A percentile compares a stretch with the other conserved stretches of the same genome.
Evolutionary conservation across 345 rosid genomes (phyloP).

Genomic region (Diplotaxis tenuifolia): DNA sequence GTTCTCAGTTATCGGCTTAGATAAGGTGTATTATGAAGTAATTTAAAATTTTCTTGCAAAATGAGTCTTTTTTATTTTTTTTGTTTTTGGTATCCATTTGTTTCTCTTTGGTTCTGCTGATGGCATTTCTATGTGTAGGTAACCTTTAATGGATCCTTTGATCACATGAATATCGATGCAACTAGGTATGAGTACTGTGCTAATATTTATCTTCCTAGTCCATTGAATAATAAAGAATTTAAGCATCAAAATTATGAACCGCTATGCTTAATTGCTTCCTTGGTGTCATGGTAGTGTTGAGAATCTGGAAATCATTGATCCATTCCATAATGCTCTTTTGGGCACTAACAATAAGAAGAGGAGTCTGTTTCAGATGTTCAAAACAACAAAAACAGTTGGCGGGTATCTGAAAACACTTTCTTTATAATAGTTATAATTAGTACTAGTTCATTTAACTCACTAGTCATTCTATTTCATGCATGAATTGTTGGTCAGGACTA

Average conservation of each 20-base stretch:
- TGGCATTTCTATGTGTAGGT: constrained; percentile 47
- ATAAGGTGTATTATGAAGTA: constrained; percentile 3
- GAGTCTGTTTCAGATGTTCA: constrained; percentile 92
- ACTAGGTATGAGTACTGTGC: constrained; percentile 57
- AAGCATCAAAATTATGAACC: not conserved
- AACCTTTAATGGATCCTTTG: constrained; percentile 94
- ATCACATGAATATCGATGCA: constrained; percentile 94
- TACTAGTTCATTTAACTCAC: not conserved
- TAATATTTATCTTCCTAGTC: constrained; percentile 13
- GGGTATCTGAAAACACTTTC: constrained; percentile 52
- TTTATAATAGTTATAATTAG: constrained; percentile 3
- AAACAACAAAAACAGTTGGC: constrained; percentile 93
- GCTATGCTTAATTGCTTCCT: constrained; percentile 21
- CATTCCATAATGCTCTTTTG: constrained; percentile 72
- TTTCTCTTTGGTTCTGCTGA: constrained; percentile 17
- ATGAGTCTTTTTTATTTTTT: not conserved
- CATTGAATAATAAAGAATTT: not conserved
- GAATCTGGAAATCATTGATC: constrained; percentile 90
- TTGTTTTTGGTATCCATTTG: not conserved
- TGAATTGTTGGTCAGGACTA: constrained; percentile 62
- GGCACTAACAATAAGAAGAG: constrained; percentile 91
- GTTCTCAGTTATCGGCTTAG: not conserved
- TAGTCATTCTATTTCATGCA: constrained; percentile 23
- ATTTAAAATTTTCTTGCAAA: not conserved
- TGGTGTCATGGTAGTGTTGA: constrained; percentile 62